Evolutionary conservation across 108 stramenopile genomes (phyloP).

Genomic region (Nitzschia palea): DNA sequence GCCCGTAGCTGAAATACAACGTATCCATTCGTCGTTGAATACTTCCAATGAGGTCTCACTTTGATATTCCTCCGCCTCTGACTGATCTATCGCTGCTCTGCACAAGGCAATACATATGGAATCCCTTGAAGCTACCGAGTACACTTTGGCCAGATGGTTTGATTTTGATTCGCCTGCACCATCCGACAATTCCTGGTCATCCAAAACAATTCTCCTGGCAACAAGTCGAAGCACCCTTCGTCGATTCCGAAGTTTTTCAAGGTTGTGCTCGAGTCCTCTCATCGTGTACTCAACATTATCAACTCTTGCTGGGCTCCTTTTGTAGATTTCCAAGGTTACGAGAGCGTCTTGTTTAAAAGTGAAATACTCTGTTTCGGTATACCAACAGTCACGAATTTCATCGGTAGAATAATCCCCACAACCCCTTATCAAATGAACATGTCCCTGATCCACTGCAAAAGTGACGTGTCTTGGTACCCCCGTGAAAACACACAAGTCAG

Average conservation of each 20-base stretch:
- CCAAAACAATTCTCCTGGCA: conserved; percentile 12
- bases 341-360: conserved; percentile 12
- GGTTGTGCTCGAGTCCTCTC: conserved; percentile 16
- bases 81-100: conserved; percentile 10
- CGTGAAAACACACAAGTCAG: no score
- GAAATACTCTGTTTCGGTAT: background rate
- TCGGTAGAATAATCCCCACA: background rate
- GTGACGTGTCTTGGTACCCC: no score
- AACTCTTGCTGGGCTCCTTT: conserved; percentile 4
- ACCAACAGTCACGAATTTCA: conserved; percentile 14
- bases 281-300: conserved; percentile 6
- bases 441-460: no score
- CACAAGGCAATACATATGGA: background rate
- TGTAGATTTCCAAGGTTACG: conserved; percentile 4
- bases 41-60: background rate
- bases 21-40: conserved; percentile 17
- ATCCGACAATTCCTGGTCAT: conserved; percentile 12
- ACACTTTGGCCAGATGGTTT: conserved; percentile 11
- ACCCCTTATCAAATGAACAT: background rate
- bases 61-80: conserved; percentile 8
- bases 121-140: background rate
- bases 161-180: background rate
- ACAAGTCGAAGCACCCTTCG: background rate
- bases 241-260: background rate
- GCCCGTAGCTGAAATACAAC: background rate